Evolutionary conservation across 495 filamentous ascomycete species (phyloP), one percentile per base, ranked within the genome.

Genomic region (Aspergillus ostianus): DNA sequence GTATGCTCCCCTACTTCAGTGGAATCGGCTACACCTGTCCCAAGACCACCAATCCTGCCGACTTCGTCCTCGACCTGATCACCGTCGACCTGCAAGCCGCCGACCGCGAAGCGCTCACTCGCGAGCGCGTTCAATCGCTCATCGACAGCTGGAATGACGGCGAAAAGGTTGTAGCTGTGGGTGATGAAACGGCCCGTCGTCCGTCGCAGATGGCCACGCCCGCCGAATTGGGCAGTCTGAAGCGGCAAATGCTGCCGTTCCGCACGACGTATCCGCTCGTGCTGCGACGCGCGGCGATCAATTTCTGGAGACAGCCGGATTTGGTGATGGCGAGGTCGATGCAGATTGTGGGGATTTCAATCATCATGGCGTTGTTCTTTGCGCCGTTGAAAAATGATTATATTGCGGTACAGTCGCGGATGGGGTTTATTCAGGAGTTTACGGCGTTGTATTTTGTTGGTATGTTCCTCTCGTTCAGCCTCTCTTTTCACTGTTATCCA

Each of bases 51-150:
- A 92, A 91, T 58, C 88, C 88, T 3, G 87, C 89, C 3, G 89
- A 91, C 66, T 90, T 90, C 59, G 87, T 87, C 4, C 73, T 91
- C 13, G 89, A 92, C 68, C 75, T 90, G 7, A 88, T 92, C 53
- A 90, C 89, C 0, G 81, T 91, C 23, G 85, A 91, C 61, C 76
- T 91, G 0, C 88, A 89, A 64, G 81, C 84, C 17, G 55, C 47
- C 12, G 55, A 50, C 19, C 23, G 55, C 50, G 80, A 77, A 50
- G 76, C 69, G 7, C 71, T 80, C 13, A 89, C 80, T 41, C 76
- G 86, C 26, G 71, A 81, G 57, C 84, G 81, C 61, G 87, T 90
- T 12, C 74, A 75, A 44, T 70, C 67, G 9, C 77, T 90, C 0
- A 87, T 90, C 59, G 68, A 67, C 6, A 64, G 63, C 19, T 74